Evolutionary conservation across 257 asterid genomes (phyloP), one percentile per base, ranked within the genome.

Genomic region (Anisodus acutangulus): DNA sequence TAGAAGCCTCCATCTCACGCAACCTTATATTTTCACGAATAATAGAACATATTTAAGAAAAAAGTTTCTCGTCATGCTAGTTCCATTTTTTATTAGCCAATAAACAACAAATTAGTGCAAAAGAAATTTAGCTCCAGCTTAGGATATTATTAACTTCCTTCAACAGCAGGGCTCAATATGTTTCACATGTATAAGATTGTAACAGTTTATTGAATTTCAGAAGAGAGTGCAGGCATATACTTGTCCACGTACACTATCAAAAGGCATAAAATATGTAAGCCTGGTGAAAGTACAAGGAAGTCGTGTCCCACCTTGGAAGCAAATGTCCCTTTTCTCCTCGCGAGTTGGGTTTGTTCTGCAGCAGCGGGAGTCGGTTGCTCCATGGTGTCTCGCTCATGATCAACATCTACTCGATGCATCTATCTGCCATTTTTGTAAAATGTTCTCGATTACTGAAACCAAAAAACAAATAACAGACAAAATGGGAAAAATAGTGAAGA

Each of bases 391-490:
- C 86, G 94, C 57, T 87, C 91, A 71, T 82, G 86, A 78, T 90
- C 89, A 62, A 91, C 87, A 31, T 88, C 93, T 55, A 89, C 86
- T 66, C 84, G 88, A 86, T 84, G 84, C 97, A 93, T 93, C 82
- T 91, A 86, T 89, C 97, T 90, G 88, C 57, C 83, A 85, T 45
- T 85, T 51, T 74, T 49, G 22, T 49, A 74, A 74, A 74, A 26
- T 22, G 9, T 76, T 76, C 19, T 76, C 4, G 12, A 51, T 76
- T 76, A 53, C 47, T 16, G n/a, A 55, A 9, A 51, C 47, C 62
- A 26, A 22, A 76, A 22, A 35, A 26, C 0, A 11, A 26, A 22
- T 26, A 76, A 76, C 26, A 76, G 13, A 26, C 39, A 26, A 22
- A 76, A 51, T 26, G 26, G 47, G 81, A 12, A 76, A 22, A 53